Percentiles rank a stretch among this genome's conserved stretches.
phyloP scores from a whole-genome alignment of 352 stramenopile genomes.

The Aphanomyces cochlioides region DNA sequence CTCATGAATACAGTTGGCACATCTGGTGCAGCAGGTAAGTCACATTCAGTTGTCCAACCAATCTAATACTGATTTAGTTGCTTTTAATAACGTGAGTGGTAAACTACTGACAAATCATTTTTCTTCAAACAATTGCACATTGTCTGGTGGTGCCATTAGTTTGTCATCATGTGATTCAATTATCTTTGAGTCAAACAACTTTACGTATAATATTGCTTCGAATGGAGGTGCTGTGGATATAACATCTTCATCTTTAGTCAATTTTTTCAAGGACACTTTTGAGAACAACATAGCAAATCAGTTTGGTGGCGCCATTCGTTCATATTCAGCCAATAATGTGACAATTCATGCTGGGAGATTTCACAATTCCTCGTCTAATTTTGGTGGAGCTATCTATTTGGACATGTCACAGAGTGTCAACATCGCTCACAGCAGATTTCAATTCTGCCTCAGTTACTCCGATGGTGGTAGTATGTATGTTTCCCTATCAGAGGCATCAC shows the following conservation, averaged over 20 bases:
- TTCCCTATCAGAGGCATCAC: too few species aligned
- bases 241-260: neutral
- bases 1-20: constrained; percentile 3
- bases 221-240: neutral
- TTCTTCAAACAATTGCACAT: neutral
- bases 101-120: neutral
- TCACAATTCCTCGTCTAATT: too few species aligned
- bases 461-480: too few species aligned
- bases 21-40: neutral
- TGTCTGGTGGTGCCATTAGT: neutral
- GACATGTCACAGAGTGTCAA: too few species aligned
- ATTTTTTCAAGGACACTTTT: neutral
- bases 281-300: neutral
- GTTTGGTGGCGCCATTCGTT: neutral
- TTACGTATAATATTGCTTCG: neutral
- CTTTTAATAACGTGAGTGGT: neutral
- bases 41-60: neutral
- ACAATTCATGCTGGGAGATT: too few species aligned
- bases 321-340: too few species aligned
- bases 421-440: too few species aligned
- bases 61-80: neutral
- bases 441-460: too few species aligned
- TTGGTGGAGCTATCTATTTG: too few species aligned
- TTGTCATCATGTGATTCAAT: neutral
- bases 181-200: neutral